Percentiles rank a stretch among this genome's conserved stretches.
These are phyloP conservation scores for Panaeolus papilionaceus DNA, from an alignment of 768 basidiomycete genomes.

Conservation along the genomic window DNA sequence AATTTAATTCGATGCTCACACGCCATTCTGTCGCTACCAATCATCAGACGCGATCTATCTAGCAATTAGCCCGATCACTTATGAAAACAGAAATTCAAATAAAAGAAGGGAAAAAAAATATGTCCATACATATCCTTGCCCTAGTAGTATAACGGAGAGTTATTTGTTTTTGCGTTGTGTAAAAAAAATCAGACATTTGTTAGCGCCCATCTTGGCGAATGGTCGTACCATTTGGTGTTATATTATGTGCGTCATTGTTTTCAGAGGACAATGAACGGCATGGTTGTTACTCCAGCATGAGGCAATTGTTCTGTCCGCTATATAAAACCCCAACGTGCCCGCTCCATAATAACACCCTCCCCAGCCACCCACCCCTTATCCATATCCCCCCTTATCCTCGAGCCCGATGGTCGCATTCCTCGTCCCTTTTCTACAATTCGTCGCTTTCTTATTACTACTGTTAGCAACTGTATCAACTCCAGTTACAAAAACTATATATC, in stretches of 20 bases:
- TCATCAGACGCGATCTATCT: slow-evolving; percentile 5
- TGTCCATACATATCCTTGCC: not conserved
- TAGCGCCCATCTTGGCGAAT: slow-evolving; percentile 29
- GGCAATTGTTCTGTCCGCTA: not conserved
- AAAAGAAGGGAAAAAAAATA: not conserved
- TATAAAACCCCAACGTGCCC: slow-evolving; percentile 19
- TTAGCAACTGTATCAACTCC: slow-evolving; percentile 68
- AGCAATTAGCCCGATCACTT: not conserved
- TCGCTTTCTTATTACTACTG: slow-evolving; percentile 65
- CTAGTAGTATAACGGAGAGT: not conserved
- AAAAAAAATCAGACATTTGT: slow-evolving; percentile 6
- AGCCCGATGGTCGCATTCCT: slow-evolving; percentile 36
- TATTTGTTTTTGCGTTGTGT: not conserved
- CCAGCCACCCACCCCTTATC: slow-evolving; percentile 9
- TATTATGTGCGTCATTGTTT: not conserved
- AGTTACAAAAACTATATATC: slow-evolving; percentile 59
- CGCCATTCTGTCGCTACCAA: slow-evolving; percentile 7
- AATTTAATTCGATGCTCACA: not conserved
- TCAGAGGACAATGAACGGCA: slow-evolving; percentile 14
- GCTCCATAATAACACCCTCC: slow-evolving; percentile 16
- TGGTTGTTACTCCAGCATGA: slow-evolving; percentile 28
- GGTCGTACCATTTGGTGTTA: no score
- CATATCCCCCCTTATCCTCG: slow-evolving; percentile 24
- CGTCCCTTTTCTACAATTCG: slow-evolving; percentile 50
- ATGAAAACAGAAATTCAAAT: not conserved